Percentiles rank a stretch among this genome's conserved stretches.
Evolutionary conservation across 2,329 filamentous ascomycete species (phyloP).

Genomic region (Gremmenia infestans): DNA sequence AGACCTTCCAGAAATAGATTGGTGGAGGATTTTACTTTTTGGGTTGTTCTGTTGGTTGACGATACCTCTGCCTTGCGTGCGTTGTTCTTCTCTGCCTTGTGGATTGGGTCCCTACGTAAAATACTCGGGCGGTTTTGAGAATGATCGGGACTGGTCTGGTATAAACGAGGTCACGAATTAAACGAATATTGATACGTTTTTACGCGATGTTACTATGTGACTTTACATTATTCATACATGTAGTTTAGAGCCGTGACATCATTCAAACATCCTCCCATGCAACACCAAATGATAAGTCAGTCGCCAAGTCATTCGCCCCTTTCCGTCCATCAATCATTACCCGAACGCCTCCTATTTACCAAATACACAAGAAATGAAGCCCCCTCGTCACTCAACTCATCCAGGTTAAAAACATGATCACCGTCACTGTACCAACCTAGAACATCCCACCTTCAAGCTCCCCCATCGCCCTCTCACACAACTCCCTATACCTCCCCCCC

Average conservation of each 20-base stretch:
- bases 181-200: not conserved
- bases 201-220: not conserved
- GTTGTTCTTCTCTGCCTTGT: not conserved
- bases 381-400: no score
- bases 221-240: no score
- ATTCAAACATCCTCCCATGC: no score
- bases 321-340: not conserved
- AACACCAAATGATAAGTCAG: no score
- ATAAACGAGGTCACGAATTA: not conserved
- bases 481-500: constrained; percentile 18
- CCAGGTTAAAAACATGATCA: no score
- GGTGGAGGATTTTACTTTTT: not conserved
- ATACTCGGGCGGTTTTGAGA: not conserved
- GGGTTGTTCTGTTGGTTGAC: constrained; percentile 1
- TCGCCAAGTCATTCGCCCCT: not conserved
- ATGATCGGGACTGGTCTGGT: not conserved
- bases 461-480: constrained; percentile 23
- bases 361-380: not conserved
- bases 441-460: constrained; percentile 13
- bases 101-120: not conserved
- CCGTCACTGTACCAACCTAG: not conserved
- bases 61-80: constrained; percentile 8
- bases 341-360: not conserved
- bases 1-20: constrained; percentile 5
- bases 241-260: no score